These are phyloP conservation scores for Brassica balearica DNA, from an alignment of 441 rosid species.

Conservation along the genomic window DNA sequence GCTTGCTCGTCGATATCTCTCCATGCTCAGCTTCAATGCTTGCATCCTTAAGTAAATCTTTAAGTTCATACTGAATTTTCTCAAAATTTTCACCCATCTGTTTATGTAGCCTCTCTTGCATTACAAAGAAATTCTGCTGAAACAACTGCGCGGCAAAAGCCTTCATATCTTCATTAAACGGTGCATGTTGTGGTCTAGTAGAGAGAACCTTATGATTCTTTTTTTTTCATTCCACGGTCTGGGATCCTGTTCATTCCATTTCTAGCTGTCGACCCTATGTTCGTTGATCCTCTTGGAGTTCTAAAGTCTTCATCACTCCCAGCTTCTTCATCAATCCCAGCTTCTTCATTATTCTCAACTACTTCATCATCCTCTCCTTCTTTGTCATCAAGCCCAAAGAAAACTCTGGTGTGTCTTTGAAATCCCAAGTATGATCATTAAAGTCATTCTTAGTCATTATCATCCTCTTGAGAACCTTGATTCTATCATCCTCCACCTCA, in stretches of 20 bases:
- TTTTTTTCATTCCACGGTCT: background rate
- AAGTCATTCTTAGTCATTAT: background rate
- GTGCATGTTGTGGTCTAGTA: background rate
- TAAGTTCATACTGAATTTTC: background rate
- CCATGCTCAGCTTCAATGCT: background rate
- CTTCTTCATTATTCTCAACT: background rate
- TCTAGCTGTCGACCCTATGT: background rate
- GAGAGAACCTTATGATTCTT: background rate
- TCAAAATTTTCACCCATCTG: background rate
- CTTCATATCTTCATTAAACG: background rate
- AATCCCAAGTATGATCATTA: background rate
- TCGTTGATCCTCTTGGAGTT: background rate
- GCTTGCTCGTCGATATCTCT: background rate
- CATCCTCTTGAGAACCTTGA: background rate
- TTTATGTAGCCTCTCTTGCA: background rate
- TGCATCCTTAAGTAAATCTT: background rate
- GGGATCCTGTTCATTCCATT: background rate
- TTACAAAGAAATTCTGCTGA: background rate
- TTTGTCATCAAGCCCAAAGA: background rate
- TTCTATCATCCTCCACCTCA: background rate
- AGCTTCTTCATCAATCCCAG: background rate
- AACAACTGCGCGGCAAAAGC: background rate
- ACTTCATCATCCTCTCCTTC: background rate
- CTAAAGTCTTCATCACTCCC: background rate
- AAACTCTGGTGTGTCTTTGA: background rate